A percentile compares a stretch with the other conserved stretches of the same genome.
These are phyloP conservation scores for Jacaranda copaia DNA, from an alignment of 257 asterid genomes.

Conservation along the genomic window DNA sequence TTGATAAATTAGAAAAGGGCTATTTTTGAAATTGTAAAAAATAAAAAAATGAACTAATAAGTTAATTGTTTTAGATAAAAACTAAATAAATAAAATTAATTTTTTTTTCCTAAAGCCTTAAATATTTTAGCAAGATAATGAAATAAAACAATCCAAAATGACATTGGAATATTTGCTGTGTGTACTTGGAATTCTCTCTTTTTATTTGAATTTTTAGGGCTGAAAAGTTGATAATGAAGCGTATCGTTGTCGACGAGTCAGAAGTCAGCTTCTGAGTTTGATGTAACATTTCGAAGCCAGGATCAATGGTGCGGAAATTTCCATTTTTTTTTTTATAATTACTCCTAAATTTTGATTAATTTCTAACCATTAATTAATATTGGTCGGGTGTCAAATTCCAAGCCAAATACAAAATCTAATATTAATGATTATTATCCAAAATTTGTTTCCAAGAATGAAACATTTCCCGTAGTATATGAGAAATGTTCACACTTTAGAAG, in stretches of 20 bases:
- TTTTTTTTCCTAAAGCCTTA: neutral
- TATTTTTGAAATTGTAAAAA: too few species aligned
- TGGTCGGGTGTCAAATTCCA: neutral
- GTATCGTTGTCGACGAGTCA: conserved; percentile 10
- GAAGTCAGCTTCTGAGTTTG: conserved; percentile 16
- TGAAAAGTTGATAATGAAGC: neutral
- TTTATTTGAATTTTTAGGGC: neutral
- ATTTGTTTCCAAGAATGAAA: conserved; percentile 5
- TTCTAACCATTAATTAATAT: neutral
- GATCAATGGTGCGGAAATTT: neutral
- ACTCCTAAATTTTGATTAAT: neutral
- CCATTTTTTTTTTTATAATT: neutral
- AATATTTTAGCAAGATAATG: neutral
- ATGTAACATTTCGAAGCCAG: conserved; percentile 5
- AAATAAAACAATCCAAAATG: neutral
- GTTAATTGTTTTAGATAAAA: neutral
- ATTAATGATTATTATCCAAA: neutral
- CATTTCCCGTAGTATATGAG: neutral
- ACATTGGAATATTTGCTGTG: neutral
- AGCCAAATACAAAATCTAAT: neutral
- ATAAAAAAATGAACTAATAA: too few species aligned
- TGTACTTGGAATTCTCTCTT: neutral
- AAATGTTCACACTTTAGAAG: neutral
- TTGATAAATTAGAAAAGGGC: too few species aligned
- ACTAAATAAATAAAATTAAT: too few species aligned